Evolutionary conservation across 2,329 filamentous ascomycete genomes (phyloP), one percentile per base, ranked within the genome.

Genomic region (Colletotrichum incanum): DNA sequence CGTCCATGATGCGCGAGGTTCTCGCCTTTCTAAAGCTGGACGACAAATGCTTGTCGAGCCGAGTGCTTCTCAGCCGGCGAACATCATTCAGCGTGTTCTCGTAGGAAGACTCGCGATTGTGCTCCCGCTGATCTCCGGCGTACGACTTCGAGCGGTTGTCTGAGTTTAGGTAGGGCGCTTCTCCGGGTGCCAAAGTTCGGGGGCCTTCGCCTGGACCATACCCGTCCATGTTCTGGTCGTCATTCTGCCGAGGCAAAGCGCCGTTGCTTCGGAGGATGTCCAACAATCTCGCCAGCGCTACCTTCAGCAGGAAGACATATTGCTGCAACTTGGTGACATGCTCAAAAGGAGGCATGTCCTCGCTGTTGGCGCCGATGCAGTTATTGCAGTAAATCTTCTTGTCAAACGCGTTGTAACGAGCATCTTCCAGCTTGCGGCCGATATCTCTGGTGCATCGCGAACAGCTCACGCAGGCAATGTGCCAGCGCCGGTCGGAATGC

Each of bases 11-110:
- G 66, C 94, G 90, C 11, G 96, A 98, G 34, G 94, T 94, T 76
- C 96, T 90, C 60, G 96, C 94, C 78, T 95, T 96, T 80, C 94
- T 93, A 80, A 96, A 95, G 62, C 95, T 98, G 28, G 94, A 97
- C 45, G 96, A 98, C 54, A 99, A 85, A 78, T 97, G 94, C 79
- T 97, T 96, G 79, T 99, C 96, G 79, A 98, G 92, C 39, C 96
- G 92, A 28, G 96, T 98, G 73, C 96, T 98, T 75, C 96, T 92
- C 71, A 99, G 84, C 74, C 96, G 90, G 77, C 95, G 92, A 79
- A 99, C 96, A 82, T 99, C 96, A 76, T 96, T 97, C 76, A 99
- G 92, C 58, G 96, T 98, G 83, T 95, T 97, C 84, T 98, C 96
- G 80, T 98, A 96, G 37, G 93, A 94, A 63, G 93, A 94, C 77